A percentile compares a stretch with the other conserved stretches of the same genome.
Evolutionary conservation across 2,329 filamentous ascomycete species (phyloP).

Genomic region (Aspergillus glaucus): DNA sequence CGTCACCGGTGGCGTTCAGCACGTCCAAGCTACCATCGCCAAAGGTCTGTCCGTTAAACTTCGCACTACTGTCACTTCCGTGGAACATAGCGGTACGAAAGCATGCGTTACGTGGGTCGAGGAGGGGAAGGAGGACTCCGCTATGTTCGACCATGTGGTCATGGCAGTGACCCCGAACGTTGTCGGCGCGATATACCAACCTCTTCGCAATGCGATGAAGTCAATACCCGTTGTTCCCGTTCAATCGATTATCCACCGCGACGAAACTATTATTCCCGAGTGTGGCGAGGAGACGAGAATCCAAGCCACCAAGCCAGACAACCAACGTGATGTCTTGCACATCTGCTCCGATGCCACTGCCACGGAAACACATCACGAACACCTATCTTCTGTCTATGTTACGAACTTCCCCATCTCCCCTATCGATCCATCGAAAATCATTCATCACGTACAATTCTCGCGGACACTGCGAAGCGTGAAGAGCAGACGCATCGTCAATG

Average conservation of each 20-base stretch:
- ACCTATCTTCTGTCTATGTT: conserved; percentile 48
- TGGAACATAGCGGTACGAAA: conserved; percentile 1
- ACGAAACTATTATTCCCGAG: conserved; percentile 2
- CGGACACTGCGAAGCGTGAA: conserved; percentile 47
- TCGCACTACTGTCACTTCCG: conserved; percentile 5
- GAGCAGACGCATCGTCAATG: conserved; percentile 45
- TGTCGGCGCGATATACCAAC: conserved; percentile 43
- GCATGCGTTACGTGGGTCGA: conserved; percentile 5
- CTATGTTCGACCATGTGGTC: conserved; percentile 48
- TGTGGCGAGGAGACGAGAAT: conserved; percentile 4
- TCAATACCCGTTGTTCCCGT: conserved; percentile 44
- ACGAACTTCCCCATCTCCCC: conserved; percentile 45
- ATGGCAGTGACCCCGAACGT: conserved; percentile 51
- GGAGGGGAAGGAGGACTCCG: conserved; percentile 15
- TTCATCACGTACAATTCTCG: conserved; percentile 47
- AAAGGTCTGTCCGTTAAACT: conserved; percentile 8
- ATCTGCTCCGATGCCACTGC: conserved; percentile 23
- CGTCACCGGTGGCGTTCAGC: conserved; percentile 14
- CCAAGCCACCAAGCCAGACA: background rate
- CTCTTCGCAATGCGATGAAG: conserved; percentile 20
- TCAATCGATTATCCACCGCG: conserved; percentile 43
- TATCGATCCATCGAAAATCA: conserved; percentile 33
- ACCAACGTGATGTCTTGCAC: conserved; percentile 24
- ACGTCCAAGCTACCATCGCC: conserved; percentile 10
- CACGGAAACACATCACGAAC: conserved; percentile 51